Conservation (phyloP, 1,284 basidiomycete species). For the Uromyces viciae-fabae region DNA sequence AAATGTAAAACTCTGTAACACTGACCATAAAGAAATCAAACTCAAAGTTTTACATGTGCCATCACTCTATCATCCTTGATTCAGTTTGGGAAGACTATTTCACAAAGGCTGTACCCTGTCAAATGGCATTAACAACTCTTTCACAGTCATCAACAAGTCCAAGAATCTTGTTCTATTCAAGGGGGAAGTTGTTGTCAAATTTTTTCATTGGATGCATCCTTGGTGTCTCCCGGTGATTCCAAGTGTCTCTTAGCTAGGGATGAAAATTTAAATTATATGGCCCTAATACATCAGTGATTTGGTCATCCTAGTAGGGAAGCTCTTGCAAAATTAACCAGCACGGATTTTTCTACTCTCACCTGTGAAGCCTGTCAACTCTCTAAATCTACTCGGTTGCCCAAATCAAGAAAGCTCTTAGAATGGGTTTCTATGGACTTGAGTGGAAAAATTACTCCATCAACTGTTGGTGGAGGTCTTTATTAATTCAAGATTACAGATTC, state of each 20-base stretch:
- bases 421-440: constrained; percentile 5
- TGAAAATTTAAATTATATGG: no score
- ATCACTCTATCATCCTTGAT: not conserved
- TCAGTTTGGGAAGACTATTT: constrained; percentile 16
- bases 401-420: not conserved
- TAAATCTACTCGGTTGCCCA: not conserved
- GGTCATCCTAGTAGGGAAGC: not conserved
- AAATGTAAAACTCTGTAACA: not conserved
- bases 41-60: not conserved
- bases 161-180: not conserved
- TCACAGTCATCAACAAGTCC: not conserved
- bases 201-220: not conserved
- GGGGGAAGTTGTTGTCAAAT: not conserved
- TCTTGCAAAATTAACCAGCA: not conserved
- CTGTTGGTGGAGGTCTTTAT: not conserved
- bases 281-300: not conserved
- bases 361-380: not conserved
- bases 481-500: constrained; percentile 6
- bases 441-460: not conserved
- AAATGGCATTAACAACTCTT: no score
- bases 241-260: not conserved
- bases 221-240: not conserved
- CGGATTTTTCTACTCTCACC: not conserved
- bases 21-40: not conserved
- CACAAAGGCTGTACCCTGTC: not conserved